Evolutionary conservation across 805 yeast genomes (phyloP), one percentile per base, ranked within the genome.

Genomic region (Pichia gijzeniarum): DNA sequence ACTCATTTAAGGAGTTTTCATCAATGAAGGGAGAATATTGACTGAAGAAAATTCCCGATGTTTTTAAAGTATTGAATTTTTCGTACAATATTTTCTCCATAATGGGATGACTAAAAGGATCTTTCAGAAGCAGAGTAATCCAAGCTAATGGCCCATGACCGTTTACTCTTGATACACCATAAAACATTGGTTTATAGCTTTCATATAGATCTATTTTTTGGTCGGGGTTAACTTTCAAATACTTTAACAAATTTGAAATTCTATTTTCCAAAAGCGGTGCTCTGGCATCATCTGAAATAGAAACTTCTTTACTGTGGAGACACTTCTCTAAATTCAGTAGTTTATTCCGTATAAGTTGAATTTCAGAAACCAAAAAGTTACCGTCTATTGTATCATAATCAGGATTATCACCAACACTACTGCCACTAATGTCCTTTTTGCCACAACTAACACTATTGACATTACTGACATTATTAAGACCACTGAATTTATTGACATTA

Each of bases 101-200:
- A 21, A 68, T 48, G 2, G 65, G 59, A 22, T 54, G 55, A 48
- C 67, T 39, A 55, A 61, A 63, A 40, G 61, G 63, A 58, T 79
- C 84, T 51, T 69, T 74, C 44, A 68, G 66, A 43, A 77, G 59
- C 22, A 75, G 47, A 0, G 81, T 59, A 7, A 71, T 50, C 71
- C 78, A 72, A 1, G 79, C 59, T 32, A 76, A 64, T 0, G 82
- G 77, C 1, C 82, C 83, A 58, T 69, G 71, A 51, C 70, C 69
- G 48, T 68, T 65, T 28, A 71, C 59, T 36, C 76, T 58, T 3
- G 70, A 61, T 38, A 65, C 69, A 21, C 64, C 64, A 16, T 67
- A 48, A 41, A 68, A 60, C 42, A 74, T 63, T 0, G 82, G 72
- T 4, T 69, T 51, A 51, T 65, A 66, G 2, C 72, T 74, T 1